A percentile compares a stretch with the other conserved stretches of the same genome.
Evolutionary conservation across 2,329 filamentous ascomycete genomes (phyloP).

Genomic region (Allantophomopsis cytisporea): DNA sequence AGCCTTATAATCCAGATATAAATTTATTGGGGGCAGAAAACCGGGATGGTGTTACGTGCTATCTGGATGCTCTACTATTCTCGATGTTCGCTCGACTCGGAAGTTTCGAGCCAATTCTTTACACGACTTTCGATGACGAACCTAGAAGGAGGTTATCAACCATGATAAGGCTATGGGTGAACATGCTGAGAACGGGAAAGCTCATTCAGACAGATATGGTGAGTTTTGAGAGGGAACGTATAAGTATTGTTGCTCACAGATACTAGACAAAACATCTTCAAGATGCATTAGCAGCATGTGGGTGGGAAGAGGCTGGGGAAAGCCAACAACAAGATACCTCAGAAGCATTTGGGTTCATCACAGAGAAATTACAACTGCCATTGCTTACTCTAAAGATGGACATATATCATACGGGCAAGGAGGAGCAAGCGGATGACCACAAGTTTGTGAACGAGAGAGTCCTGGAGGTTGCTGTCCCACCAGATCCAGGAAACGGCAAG

Average conservation of each 20-base stretch:
- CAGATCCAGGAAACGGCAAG: constrained; percentile 50
- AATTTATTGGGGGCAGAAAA: constrained; percentile 79
- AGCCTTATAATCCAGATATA: constrained; percentile 57
- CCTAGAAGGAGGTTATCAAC: constrained; percentile 59
- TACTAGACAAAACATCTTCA: constrained; percentile 68
- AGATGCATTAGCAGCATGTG: constrained; percentile 68
- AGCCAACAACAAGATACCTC: constrained; percentile 89
- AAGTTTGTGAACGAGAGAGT: constrained; percentile 88
- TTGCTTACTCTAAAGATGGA: constrained; percentile 87
- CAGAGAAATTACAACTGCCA: constrained; percentile 75
- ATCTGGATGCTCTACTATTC: constrained; percentile 80
- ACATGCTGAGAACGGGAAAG: constrained; percentile 73
- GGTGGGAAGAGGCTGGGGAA: constrained; percentile 69
- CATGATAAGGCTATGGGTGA: constrained; percentile 80
- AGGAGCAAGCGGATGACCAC: constrained; percentile 75
- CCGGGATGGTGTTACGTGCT: constrained; percentile 79
- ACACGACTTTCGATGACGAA: constrained; percentile 63
- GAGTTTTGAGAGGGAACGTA: constrained; percentile 15
- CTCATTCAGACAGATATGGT: constrained; percentile 79
- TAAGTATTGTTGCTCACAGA: background rate
- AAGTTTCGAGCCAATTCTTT: constrained; percentile 87
- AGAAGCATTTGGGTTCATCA: constrained; percentile 91
- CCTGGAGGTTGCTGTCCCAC: constrained; percentile 80
- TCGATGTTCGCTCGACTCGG: constrained; percentile 89
- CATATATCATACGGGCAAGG: constrained; percentile 81